A percentile compares a stretch with the other conserved stretches of the same genome.
Evolutionary conservation across 2,329 filamentous ascomycete species (phyloP).

Genomic region (Ceratocystiopsis sp.): DNA sequence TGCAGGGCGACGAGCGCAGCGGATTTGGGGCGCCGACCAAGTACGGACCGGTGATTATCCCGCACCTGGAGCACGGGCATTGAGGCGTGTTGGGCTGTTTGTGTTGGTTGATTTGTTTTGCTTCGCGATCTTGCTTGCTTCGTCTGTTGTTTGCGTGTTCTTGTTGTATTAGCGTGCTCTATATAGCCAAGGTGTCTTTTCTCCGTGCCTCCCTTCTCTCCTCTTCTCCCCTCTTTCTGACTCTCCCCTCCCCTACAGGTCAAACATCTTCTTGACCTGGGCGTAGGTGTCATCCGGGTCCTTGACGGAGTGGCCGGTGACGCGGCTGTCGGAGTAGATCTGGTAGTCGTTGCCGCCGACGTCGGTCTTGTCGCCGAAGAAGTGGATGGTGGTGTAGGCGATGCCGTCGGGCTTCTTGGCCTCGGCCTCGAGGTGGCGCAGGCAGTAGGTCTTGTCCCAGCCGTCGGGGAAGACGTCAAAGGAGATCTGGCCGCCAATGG

Average conservation of each 20-base stretch:
- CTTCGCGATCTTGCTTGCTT: neutral
- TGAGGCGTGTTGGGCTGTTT: slow-evolving; percentile 16
- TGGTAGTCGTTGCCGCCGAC: slow-evolving; percentile 90
- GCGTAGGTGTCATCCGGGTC: slow-evolving; percentile 68
- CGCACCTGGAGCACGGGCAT: slow-evolving; percentile 61
- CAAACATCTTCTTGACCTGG: slow-evolving; percentile 67
- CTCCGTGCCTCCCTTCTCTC: neutral
- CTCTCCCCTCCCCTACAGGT: slow-evolving; percentile 20
- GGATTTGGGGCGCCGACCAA: slow-evolving; percentile 57
- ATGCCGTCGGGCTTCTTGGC: slow-evolving; percentile 51
- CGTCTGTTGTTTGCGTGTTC: neutral
- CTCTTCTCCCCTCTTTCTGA: neutral
- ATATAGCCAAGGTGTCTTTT: neutral
- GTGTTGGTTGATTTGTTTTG: neutral
- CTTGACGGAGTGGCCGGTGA: slow-evolving; percentile 69
- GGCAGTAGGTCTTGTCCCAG: slow-evolving; percentile 98
- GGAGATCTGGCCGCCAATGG: slow-evolving; percentile 92
- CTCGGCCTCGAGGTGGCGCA: slow-evolving; percentile 72
- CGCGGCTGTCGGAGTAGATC: slow-evolving; percentile 70
- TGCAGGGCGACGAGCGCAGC: slow-evolving; percentile 76
- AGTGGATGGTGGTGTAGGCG: slow-evolving; percentile 77
- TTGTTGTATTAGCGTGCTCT: neutral
- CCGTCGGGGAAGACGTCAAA: slow-evolving; percentile 95
- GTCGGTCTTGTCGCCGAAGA: slow-evolving; percentile 94
- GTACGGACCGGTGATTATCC: slow-evolving; percentile 91